Percentiles rank a stretch among this genome's conserved stretches.
These are phyloP conservation scores for Ceratobasidium sp. DNA, from an alignment of 1,284 basidiomycete genomes.

Conservation along the genomic window DNA sequence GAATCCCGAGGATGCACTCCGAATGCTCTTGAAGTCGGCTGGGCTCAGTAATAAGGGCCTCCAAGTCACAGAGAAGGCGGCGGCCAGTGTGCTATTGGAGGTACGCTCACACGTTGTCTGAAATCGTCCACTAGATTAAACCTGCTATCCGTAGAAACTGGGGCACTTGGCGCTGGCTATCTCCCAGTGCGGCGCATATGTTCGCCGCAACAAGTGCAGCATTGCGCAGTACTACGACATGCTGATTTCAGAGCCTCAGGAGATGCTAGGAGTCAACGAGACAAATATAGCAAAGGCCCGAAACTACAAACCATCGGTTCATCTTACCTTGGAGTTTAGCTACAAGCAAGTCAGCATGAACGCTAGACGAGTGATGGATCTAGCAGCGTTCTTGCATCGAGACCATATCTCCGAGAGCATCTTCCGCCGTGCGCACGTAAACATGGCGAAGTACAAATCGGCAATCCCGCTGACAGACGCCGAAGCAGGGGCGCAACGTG, in stretches of 20 bases:
- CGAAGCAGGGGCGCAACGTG: background rate
- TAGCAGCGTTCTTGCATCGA: background rate
- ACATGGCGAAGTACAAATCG: background rate
- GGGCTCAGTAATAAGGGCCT: background rate
- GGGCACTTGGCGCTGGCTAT: constrained; percentile 22
- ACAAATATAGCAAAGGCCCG: too few relatives aligned
- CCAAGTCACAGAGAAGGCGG: background rate
- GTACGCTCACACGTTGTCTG: background rate
- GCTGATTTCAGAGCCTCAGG: background rate
- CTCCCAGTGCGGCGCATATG: constrained; percentile 27
- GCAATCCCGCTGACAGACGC: background rate
- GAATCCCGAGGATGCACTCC: constrained; percentile 11
- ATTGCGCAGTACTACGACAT: background rate
- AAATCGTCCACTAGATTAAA: background rate
- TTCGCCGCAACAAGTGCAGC: background rate
- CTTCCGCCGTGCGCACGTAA: background rate
- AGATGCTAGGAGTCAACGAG: background rate
- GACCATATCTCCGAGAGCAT: background rate
- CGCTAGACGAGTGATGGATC: background rate
- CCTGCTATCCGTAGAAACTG: background rate
- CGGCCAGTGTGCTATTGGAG: background rate
- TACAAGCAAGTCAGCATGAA: background rate
- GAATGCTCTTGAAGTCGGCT: background rate
- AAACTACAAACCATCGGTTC: constrained; percentile 11
- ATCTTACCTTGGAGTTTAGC: constrained; percentile 6